Conservation (phyloP, 805 yeast species). For the Cyberlindnera meyerae region DNA sequence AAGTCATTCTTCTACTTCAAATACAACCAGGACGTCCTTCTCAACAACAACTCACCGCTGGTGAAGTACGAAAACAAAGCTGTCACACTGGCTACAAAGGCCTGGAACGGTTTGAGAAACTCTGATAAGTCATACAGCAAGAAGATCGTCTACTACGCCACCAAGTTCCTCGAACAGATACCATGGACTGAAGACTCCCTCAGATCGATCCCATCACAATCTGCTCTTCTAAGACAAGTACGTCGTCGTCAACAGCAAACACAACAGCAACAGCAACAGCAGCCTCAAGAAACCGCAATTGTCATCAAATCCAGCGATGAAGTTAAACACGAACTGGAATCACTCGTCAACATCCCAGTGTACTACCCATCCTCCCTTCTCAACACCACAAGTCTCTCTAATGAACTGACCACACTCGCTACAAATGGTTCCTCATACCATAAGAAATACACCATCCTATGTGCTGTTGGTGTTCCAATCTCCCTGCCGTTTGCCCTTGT, state of each 20-base stretch:
- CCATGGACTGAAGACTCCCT: conserved; percentile 81
- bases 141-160: conserved; percentile 50
- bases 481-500: conserved; percentile 74
- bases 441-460: conserved; percentile 45
- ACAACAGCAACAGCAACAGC: conserved; percentile 12
- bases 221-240: conserved; percentile 40
- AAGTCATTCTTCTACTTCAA: conserved; percentile 67
- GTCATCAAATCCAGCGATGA: conserved; percentile 5
- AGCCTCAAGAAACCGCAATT: background rate
- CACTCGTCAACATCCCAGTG: conserved; percentile 35
- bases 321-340: conserved; percentile 13
- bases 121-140: conserved; percentile 56
- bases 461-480: conserved; percentile 63
- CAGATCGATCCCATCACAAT: conserved; percentile 68
- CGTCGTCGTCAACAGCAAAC: conserved; percentile 19
- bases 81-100: conserved; percentile 43
- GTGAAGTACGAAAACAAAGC: conserved; percentile 39
- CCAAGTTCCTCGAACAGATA: conserved; percentile 50
- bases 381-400: conserved; percentile 25
- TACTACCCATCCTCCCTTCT: conserved; percentile 43
- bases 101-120: conserved; percentile 58
- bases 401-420: conserved; percentile 40
- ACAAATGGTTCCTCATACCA: conserved; percentile 47
- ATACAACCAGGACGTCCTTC: conserved; percentile 34
- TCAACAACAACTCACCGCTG: conserved; percentile 33